phyloP scores from a whole-genome alignment of 2,329 filamentous ascomycete species.

The Xylariaceae sp. region DNA sequence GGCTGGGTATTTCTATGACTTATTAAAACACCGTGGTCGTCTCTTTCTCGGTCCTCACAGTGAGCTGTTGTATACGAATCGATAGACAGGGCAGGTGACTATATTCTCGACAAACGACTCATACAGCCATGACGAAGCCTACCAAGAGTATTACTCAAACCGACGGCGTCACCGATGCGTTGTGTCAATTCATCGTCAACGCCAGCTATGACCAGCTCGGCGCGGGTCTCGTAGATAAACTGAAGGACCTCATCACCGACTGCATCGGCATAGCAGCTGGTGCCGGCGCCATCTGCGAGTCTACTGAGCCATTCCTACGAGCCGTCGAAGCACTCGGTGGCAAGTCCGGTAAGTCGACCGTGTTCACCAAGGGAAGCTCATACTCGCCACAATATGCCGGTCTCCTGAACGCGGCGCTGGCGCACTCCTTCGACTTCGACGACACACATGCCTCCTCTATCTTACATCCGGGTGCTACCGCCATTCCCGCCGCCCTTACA shows the following conservation, averaged over 20 bases:
- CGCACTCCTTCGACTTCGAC: constrained; percentile 42
- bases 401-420: constrained; percentile 38
- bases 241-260: constrained; percentile 26
- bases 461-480: constrained; percentile 38
- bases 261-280: constrained; percentile 25
- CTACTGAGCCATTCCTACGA: constrained; percentile 31
- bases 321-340: constrained; percentile 29
- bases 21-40: not conserved
- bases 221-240: constrained; percentile 16
- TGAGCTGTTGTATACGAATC: not conserved
- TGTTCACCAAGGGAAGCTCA: constrained; percentile 32
- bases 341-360: constrained; percentile 27
- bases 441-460: constrained; percentile 40
- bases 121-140: not conserved
- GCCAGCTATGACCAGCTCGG: constrained; percentile 18
- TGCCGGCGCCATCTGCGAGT: constrained; percentile 23
- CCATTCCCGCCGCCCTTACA: constrained; percentile 34
- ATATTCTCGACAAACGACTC: not conserved
- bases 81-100: not conserved
- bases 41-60: not conserved
- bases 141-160: not conserved
- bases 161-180: constrained; percentile 14
- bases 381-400: constrained; percentile 37
- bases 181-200: constrained; percentile 22
- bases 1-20: not conserved